Base-by-base conservation (phyloP, 768 basidiomycete genomes). In the Boletus pseudo-olivaceus region DNA sequence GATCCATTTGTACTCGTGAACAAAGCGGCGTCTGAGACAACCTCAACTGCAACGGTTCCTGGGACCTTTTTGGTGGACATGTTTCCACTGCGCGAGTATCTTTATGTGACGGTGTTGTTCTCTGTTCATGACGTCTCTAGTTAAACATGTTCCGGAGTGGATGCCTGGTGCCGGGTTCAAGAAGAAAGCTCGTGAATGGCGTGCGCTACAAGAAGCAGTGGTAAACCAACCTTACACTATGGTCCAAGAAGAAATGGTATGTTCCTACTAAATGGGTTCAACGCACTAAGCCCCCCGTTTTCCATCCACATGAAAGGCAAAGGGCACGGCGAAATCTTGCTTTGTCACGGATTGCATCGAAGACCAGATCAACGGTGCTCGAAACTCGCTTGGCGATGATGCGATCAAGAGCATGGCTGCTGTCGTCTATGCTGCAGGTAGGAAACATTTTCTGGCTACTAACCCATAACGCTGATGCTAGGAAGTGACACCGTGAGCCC, bases 361-460 rank as follows among this genome's bases (percentile, higher is more conserved):
- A 45, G 51, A 45, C 14, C 43, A 34, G 7, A 51, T 51, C 20
- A 52, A 46, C 10, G 51, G 43, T 11, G 29, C 10, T 30, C 34
- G 34, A 14, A 52, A 52, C 15, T 52, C 51, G 5, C 33, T 52
- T 29, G 35, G 9, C 3, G 43, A 52, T 23, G 26, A 52, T 10
- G 50, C 42, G 19, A 52, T 52, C 34, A 52, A 52, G 29, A 52
- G 51, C 34, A 52, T 52, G 43, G 51, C 51, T 7, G 51, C 51
- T 17, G 51, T 52, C 5, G 51, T 52, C 26, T 52, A 52, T 20
- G 51, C 42, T 29, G 51, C 51, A 46, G 43, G 51, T 52, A 23
- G 19, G 51, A 20, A n/a, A 4, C n/a, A n/a, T n/a, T n/a, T n/a
- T n/a, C n/a, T n/a, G n/a, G n/a, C n/a, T n/a, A n/a, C n/a, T n/a